These are phyloP conservation scores for Williopsis jadinii DNA, from an alignment of 1,139 yeast species.

Conservation along the genomic window DNA sequence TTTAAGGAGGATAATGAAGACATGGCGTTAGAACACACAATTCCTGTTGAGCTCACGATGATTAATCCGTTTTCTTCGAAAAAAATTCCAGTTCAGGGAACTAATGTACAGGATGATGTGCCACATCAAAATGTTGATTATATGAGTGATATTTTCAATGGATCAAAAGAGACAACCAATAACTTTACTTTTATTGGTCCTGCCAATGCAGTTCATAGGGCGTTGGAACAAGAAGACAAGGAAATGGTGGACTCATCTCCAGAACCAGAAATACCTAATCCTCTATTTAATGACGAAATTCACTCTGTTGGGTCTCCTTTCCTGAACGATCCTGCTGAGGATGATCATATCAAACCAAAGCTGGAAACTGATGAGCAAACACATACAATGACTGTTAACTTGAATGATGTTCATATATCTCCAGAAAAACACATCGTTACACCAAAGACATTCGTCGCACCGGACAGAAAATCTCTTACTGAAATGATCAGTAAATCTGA, in stretches of 20 bases:
- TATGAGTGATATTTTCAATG: slow-evolving; percentile 19
- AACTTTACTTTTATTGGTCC: slow-evolving; percentile 11
- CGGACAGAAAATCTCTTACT: slow-evolving; percentile 12
- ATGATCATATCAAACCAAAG: slow-evolving; percentile 7
- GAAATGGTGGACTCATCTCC: slow-evolving; percentile 5
- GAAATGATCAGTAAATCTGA: slow-evolving; percentile 22
- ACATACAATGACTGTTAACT: slow-evolving; percentile 14
- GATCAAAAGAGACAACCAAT: slow-evolving; percentile 4
- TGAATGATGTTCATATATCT: slow-evolving; percentile 19
- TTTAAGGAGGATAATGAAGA: slow-evolving; percentile 16
- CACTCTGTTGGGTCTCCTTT: slow-evolving; percentile 14
- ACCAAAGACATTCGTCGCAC: slow-evolving; percentile 3
- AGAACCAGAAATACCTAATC: slow-evolving; percentile 2
- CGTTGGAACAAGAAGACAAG: slow-evolving; percentile 25
- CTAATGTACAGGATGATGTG: background rate
- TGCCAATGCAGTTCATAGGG: slow-evolving; percentile 19
- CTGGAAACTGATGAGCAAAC: slow-evolving; percentile 14
- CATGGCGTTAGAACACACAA: slow-evolving; percentile 6
- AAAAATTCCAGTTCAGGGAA: background rate
- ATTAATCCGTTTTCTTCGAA: slow-evolving; percentile 26
- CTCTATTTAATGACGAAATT: background rate
- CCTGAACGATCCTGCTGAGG: slow-evolving; percentile 12
- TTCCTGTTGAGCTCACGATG: slow-evolving; percentile 31
- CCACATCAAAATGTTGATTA: slow-evolving; percentile 8
- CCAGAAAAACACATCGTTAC: slow-evolving; percentile 15